phyloP scores from a whole-genome alignment of 176 grass and related monocot species.

The Cenchrus fungigraminus region DNA sequence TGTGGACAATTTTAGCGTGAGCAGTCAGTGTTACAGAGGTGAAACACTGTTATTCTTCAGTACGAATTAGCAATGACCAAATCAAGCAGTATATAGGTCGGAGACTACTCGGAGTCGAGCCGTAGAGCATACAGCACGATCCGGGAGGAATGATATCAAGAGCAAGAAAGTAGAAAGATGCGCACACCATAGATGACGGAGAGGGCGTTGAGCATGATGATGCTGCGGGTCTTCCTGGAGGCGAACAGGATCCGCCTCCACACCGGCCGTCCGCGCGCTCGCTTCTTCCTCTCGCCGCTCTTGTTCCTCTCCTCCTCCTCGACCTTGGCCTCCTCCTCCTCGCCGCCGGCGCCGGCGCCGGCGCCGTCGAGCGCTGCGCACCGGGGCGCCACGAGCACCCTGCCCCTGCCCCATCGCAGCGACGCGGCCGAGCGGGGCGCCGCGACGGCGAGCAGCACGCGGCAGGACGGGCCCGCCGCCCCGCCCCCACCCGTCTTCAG shows the following conservation, averaged over 20 bases:
- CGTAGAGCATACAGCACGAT: neutral
- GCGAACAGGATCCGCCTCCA: conserved; percentile 93
- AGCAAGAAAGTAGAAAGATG: neutral
- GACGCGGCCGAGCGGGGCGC: conserved; percentile 21
- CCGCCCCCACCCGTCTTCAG: conserved; percentile 26
- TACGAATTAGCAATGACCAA: neutral
- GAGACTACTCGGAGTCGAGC: too few species aligned
- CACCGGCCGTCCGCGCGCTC: conserved; percentile 43
- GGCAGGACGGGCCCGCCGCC: conserved; percentile 7
- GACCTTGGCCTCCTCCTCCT: neutral
- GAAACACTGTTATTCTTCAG: neutral
- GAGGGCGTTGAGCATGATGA: conserved; percentile 90
- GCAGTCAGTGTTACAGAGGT: neutral
- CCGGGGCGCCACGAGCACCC: conserved; percentile 24
- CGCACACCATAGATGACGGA: conserved; percentile 89
- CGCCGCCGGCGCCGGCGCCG: neutral
- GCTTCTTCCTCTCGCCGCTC: conserved; percentile 37
- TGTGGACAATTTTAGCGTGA: neutral
- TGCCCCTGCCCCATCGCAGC: conserved; percentile 10
- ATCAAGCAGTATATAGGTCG: neutral
- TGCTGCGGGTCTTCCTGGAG: conserved; percentile 93
- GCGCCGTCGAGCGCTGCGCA: conserved; percentile 33
- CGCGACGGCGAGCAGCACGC: conserved; percentile 34
- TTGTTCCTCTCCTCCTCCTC: neutral
- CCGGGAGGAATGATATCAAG: neutral